These are phyloP conservation scores for Annona squamosa DNA, from an alignment of 164 flowering plant species.

Conservation along the genomic window DNA sequence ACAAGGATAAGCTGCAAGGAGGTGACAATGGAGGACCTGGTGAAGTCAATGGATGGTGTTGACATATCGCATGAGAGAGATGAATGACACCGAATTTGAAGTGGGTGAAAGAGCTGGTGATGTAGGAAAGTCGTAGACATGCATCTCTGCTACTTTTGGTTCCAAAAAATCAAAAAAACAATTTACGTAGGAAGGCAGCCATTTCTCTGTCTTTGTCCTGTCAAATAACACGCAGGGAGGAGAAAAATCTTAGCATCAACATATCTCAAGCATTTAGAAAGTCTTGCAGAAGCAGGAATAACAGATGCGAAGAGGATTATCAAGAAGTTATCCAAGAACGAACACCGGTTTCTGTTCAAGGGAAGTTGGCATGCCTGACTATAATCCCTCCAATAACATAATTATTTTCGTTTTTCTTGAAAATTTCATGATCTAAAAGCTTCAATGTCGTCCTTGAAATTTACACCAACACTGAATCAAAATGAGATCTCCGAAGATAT, in stretches of 20 bases:
- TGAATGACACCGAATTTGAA: slow-evolving; percentile 6
- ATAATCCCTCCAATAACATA: not conserved
- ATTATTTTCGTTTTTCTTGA: not conserved
- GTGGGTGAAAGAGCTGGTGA: slow-evolving; percentile 16
- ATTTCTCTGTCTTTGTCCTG: too few species aligned
- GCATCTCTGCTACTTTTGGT: too few species aligned
- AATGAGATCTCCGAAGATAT: too few species aligned
- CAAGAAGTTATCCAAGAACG: slow-evolving; percentile 26
- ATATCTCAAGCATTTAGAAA: slow-evolving; percentile 56
- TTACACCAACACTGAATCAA: too few species aligned
- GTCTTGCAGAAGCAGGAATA: slow-evolving; percentile 66
- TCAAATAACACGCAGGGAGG: slow-evolving; percentile 33
- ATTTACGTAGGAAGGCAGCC: too few species aligned
- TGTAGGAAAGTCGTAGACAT: slow-evolving; percentile 2
- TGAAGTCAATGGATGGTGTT: slow-evolving; percentile 4
- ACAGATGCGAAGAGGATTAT: slow-evolving; percentile 16
- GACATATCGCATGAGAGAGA: not conserved
- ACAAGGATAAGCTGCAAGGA: not conserved
- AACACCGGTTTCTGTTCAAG: slow-evolving; percentile 47
- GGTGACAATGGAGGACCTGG: not conserved
- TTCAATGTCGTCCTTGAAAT: too few species aligned
- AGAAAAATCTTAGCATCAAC: slow-evolving; percentile 63
- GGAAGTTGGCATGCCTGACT: slow-evolving; percentile 31
- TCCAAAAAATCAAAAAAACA: too few species aligned
- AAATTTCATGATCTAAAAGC: not conserved